A percentile compares a stretch with the other conserved stretches of the same genome.
These are phyloP conservation scores for Cyamopsis tetragonoloba DNA, from an alignment of 306 rosid genomes.

Conservation along the genomic window DNA sequence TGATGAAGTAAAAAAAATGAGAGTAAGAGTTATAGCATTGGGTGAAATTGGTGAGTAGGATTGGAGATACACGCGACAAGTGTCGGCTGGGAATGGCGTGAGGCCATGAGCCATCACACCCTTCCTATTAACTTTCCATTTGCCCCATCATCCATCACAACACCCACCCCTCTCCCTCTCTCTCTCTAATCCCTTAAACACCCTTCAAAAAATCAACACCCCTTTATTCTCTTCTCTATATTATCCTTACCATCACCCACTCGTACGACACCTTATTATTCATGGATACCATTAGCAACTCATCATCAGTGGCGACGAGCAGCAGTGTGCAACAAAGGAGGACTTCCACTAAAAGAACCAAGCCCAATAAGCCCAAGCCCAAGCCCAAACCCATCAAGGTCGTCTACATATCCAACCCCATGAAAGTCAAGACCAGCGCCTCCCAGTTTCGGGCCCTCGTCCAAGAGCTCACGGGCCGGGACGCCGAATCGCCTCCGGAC, in stretches of 20 bases:
- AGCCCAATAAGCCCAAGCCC: conserved; percentile 23
- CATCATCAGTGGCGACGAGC: neutral
- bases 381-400: conserved; percentile 40
- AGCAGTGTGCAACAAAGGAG: conserved; percentile 28
- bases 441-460: conserved; percentile 58
- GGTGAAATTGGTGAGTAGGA: too few species aligned
- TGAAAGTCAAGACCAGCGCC: conserved; percentile 60
- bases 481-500: conserved; percentile 62
- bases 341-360: conserved; percentile 29
- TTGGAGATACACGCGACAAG: conserved; percentile 24
- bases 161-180: neutral
- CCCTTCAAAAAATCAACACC: neutral
- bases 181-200: neutral
- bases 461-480: conserved; percentile 73
- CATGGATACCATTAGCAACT: conserved; percentile 31
- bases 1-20: too few species aligned
- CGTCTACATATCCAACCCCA: conserved; percentile 76
- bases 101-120: neutral
- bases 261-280: neutral
- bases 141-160: neutral
- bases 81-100: conserved; percentile 20
- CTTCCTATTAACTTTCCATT: conserved; percentile 10
- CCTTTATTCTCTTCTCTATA: neutral
- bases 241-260: neutral
- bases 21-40: too few species aligned